These are phyloP conservation scores for Aspergillus puulaauensis DNA, from an alignment of 2,329 filamentous ascomycete genomes.

Conservation along the genomic window DNA sequence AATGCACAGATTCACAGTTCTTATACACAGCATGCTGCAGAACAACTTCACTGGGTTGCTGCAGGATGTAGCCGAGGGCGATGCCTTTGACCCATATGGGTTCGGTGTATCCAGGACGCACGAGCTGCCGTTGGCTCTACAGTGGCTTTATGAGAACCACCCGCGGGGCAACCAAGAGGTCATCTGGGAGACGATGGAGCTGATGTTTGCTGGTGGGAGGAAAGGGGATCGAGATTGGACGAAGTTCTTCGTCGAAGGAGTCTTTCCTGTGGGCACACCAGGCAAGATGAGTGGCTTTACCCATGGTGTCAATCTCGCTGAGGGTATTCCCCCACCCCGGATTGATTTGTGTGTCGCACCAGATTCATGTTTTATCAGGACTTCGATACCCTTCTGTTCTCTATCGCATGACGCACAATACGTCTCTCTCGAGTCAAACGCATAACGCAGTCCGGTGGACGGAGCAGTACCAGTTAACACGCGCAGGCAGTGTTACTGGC, in stretches of 20 bases:
- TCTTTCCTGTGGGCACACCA: constrained; percentile 36
- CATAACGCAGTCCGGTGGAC: constrained; percentile 49
- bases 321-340: constrained; percentile 27
- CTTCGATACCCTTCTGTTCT: constrained; percentile 40
- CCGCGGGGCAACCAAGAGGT: constrained; percentile 36
- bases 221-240: constrained; percentile 29
- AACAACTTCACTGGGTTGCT: constrained; percentile 54
- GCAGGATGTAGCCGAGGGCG: constrained; percentile 37
- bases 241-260: constrained; percentile 38
- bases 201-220: constrained; percentile 40
- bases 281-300: constrained; percentile 30
- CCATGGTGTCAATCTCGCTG: constrained; percentile 51
- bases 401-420: constrained; percentile 47
- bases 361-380: constrained; percentile 34
- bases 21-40: constrained; percentile 57
- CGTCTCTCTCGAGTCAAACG: constrained; percentile 41
- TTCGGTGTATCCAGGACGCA: constrained; percentile 42
- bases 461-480: constrained; percentile 48
- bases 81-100: constrained; percentile 40
- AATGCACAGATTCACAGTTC: constrained; percentile 50
- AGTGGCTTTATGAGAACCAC: constrained; percentile 51
- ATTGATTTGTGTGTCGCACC: no score
- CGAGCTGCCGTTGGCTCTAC: constrained; percentile 48
- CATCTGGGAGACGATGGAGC: constrained; percentile 46
- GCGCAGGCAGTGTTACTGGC: constrained; percentile 50